Evolutionary conservation across 192 early-diverging fungal genomes (phyloP).

Genomic region (Podila clonocystis): DNA sequence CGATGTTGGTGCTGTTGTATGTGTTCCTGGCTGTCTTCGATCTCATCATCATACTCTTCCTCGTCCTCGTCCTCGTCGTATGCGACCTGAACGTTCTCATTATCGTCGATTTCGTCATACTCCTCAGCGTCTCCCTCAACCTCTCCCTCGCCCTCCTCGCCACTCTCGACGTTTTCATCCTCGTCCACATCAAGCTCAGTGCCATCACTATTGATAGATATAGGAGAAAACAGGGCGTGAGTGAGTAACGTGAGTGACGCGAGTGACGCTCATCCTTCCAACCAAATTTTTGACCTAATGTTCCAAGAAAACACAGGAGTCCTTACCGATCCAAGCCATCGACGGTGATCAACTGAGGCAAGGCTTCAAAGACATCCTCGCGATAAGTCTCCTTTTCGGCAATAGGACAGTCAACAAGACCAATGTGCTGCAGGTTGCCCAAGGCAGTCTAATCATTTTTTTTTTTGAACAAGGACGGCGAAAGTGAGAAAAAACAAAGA

Average conservation of each 20-base stretch:
- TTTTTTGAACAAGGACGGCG: neutral
- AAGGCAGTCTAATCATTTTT: slow-evolving; percentile 25
- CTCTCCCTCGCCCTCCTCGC: slow-evolving; percentile 13
- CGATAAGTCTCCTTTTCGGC: slow-evolving; percentile 41
- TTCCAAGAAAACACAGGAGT: neutral
- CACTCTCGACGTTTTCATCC: slow-evolving; percentile 13
- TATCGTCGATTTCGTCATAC: slow-evolving; percentile 2
- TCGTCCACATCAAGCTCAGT: slow-evolving; percentile 24
- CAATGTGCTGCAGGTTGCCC: slow-evolving; percentile 45
- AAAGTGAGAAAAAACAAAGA: neutral
- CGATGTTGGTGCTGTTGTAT: neutral
- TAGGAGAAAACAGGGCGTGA: neutral
- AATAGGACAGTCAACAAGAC: slow-evolving; percentile 40
- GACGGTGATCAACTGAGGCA: slow-evolving; percentile 53
- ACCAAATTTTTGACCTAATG: neutral
- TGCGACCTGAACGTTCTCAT: neutral
- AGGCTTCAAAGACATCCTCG: slow-evolving; percentile 41
- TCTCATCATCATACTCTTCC: slow-evolving; percentile 10
- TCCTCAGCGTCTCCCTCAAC: slow-evolving; percentile 1
- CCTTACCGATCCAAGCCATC: slow-evolving; percentile 52
- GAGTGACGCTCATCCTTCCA: neutral
- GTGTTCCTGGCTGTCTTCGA: slow-evolving; percentile 6
- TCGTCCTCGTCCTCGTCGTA: slow-evolving; percentile 44
- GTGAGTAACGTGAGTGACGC: neutral
- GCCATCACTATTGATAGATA: slow-evolving; percentile 23